A percentile compares a stretch with the other conserved stretches of the same genome.
Conservation (phyloP, 805 yeast genomes). For the Starmera quercuum region DNA sequence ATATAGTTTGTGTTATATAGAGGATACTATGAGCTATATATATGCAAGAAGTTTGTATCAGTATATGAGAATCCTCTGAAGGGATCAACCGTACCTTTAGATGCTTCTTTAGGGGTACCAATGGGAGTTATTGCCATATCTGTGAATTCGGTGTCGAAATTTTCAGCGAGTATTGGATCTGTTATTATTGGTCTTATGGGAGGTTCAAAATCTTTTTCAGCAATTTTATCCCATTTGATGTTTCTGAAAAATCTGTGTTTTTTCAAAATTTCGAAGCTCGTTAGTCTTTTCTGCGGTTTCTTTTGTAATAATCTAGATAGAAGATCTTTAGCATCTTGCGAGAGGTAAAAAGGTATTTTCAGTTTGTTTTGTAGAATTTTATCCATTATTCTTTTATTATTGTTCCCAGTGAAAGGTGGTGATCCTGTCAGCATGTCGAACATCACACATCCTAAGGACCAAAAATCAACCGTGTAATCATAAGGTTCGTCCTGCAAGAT, state of each 20-base stretch:
- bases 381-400: slow-evolving; percentile 66
- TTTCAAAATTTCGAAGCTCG: slow-evolving; percentile 50
- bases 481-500: slow-evolving; percentile 71
- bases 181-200: slow-evolving; percentile 82
- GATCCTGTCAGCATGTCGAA: slow-evolving; percentile 77
- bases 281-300: slow-evolving; percentile 57
- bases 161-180: slow-evolving; percentile 77
- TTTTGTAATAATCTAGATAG: slow-evolving; percentile 58
- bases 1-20: too few relatives aligned
- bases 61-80: slow-evolving; percentile 42
- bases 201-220: slow-evolving; percentile 41
- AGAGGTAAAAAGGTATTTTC: slow-evolving; percentile 65
- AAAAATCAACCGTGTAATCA: slow-evolving; percentile 81
- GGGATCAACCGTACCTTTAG: slow-evolving; percentile 11
- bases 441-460: slow-evolving; percentile 81
- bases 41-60: slow-evolving; percentile 16
- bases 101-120: slow-evolving; percentile 12
- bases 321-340: slow-evolving; percentile 75
- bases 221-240: slow-evolving; percentile 59
- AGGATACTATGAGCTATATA: too few relatives aligned
- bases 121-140: slow-evolving; percentile 41
- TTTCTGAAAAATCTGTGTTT: slow-evolving; percentile 72
- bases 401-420: slow-evolving; percentile 85
- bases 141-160: slow-evolving; percentile 76
- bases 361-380: slow-evolving; percentile 65